Evolutionary conservation across 768 basidiomycete genomes (phyloP).

Genomic region (Amanita thiersii): DNA sequence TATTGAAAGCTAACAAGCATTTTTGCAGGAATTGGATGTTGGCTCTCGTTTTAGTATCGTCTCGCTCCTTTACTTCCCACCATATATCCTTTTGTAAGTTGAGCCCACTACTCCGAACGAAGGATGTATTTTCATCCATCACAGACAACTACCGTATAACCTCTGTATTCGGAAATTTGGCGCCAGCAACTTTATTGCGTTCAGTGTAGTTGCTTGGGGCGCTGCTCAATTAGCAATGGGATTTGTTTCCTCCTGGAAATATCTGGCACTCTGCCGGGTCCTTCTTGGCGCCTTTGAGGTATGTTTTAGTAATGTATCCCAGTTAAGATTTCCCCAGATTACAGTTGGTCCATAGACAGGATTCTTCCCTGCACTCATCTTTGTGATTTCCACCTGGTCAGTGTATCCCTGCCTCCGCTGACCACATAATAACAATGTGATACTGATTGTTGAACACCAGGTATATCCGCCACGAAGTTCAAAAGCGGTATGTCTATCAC

Average conservation of each 20-base stretch:
- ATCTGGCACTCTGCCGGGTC: constrained; percentile 29
- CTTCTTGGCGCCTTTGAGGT: constrained; percentile 39
- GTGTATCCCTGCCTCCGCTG: not conserved
- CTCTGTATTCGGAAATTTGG: constrained; percentile 33
- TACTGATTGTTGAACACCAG: constrained; percentile 15
- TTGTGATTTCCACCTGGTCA: constrained; percentile 42
- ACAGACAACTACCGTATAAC: constrained; percentile 38
- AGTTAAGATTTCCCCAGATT: not conserved
- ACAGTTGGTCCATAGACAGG: constrained; percentile 28
- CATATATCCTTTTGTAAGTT: constrained; percentile 38
- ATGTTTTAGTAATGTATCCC: constrained; percentile 3
- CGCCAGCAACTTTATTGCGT: constrained; percentile 30
- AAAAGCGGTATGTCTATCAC: constrained; percentile 36
- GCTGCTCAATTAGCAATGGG: constrained; percentile 37
- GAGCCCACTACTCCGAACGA: not conserved
- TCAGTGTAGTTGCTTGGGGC: constrained; percentile 38
- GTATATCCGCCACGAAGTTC: constrained; percentile 46
- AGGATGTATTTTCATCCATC: not conserved
- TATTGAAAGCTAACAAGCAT: not conserved
- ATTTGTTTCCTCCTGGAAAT: constrained; percentile 34
- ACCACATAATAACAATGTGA: not conserved
- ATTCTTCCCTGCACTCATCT: constrained; percentile 42
- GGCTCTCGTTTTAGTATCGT: constrained; percentile 38
- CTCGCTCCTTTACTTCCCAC: constrained; percentile 37
- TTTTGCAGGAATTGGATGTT: constrained; percentile 24